Conservation (phyloP, 2,329 filamentous ascomycete genomes). For the Trematosphaeria pertusa region DNA sequence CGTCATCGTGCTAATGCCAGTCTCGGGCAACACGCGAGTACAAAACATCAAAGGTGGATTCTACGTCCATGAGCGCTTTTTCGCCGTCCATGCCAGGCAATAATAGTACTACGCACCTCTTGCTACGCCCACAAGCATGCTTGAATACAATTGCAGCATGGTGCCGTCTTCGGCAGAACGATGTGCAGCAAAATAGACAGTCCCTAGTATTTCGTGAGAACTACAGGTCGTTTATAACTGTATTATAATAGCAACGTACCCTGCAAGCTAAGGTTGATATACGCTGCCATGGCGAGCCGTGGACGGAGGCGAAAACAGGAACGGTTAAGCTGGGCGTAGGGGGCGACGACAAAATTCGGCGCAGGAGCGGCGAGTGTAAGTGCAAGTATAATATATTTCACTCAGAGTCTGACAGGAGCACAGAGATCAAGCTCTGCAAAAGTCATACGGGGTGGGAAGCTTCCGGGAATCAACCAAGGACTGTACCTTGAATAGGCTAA, state of each 20-base stretch:
- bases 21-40: conserved; percentile 9
- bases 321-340: neutral
- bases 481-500: too few species aligned
- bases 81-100: neutral
- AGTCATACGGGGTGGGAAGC: too few species aligned
- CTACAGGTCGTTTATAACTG: neutral
- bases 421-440: too few species aligned
- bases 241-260: conserved; percentile 8
- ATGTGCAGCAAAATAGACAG: conserved; percentile 17
- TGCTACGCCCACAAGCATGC: conserved; percentile 10
- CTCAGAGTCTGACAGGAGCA: too few species aligned
- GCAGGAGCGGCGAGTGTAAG: too few species aligned
- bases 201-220: conserved; percentile 14
- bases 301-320: neutral
- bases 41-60: conserved; percentile 18
- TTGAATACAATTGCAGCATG: conserved; percentile 15
- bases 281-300: conserved; percentile 13
- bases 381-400: too few species aligned
- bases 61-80: conserved; percentile 12
- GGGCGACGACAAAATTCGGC: conserved; percentile 1
- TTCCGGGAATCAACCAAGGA: too few species aligned
- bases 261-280: conserved; percentile 15
- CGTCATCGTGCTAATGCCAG: conserved; percentile 19
- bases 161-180: conserved; percentile 14
- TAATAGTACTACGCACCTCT: conserved; percentile 11